Evolutionary conservation across 2,329 filamentous ascomycete genomes (phyloP), one percentile per base, ranked within the genome.

Genomic region (Fusarium nematophilum): DNA sequence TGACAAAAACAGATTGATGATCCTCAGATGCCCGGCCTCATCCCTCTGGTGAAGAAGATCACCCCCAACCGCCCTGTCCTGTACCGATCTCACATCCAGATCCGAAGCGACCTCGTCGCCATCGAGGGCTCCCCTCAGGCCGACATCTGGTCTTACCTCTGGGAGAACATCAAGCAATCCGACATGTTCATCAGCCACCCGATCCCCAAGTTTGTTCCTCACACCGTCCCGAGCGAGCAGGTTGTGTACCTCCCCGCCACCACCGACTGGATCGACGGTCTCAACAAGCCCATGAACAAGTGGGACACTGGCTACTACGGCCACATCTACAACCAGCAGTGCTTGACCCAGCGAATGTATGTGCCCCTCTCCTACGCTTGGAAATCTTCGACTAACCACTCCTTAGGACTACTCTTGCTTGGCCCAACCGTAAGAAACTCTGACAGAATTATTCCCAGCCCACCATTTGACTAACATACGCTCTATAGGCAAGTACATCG

Each of bases 121-220:
- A 77, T 83, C 40, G 72, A 83, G 2, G 87, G 84, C 2, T 87
- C 86, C 3, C 88, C 90, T 1, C 90, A 93, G 64, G 83, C 84
- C 5, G 87, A 91, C 59, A 86, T 90, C 10, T 95, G 91, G 91
- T 78, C 83, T 25, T 92, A 87, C 77, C 77, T 95, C 8, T 94
- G 90, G 90, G 78, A 85, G 42, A 85, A 86, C 59, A 90, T 92
- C 66, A 82, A 89, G 68, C 75, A 83, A 2, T 87, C 89, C 9
- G 91, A 95, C 73, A 78, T 92, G 71, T 95, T 93, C 75, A 89
- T 95, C 74, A 92, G 89, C 66, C 91, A 95, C 65, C 91, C 92
- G 0, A 90, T 95, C 47, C 86, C 85, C 34, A 80, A 83, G 18
- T 95, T 94, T 64, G 90, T 95, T 9, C 91, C 91, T 3, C 76